Evolutionary conservation across 1,284 basidiomycete genomes (phyloP).

Genomic region (Sphaerobolus stellatus): DNA sequence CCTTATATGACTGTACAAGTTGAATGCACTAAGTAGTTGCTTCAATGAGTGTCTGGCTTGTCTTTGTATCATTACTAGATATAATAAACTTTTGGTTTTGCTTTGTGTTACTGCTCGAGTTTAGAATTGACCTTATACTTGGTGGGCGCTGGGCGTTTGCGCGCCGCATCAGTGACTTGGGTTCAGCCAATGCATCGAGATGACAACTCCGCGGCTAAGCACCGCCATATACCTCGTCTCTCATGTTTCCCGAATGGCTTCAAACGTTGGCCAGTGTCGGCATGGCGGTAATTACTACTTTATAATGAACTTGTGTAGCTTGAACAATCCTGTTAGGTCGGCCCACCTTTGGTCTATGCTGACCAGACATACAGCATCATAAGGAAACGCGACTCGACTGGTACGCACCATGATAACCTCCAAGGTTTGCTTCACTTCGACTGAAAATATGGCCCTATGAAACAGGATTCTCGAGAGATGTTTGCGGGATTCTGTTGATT

Average conservation of each 20-base stretch:
- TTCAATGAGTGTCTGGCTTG: no score
- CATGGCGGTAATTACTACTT: constrained; percentile 48
- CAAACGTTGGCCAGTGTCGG: constrained; percentile 59
- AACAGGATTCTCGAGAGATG: constrained; percentile 76
- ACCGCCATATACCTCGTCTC: background rate
- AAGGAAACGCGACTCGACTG: constrained; percentile 6
- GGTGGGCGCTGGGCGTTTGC: no score
- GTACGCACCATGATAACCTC: background rate
- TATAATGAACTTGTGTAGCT: background rate
- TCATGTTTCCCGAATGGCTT: constrained; percentile 47
- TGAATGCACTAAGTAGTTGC: no score
- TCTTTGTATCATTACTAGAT: no score
- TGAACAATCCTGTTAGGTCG: constrained; percentile 33
- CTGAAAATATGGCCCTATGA: background rate
- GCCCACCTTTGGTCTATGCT: constrained; percentile 74
- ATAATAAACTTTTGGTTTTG: no score
- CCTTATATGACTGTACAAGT: background rate
- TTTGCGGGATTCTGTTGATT: constrained; percentile 77
- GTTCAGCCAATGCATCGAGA: no score
- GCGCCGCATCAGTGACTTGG: no score
- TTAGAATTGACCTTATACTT: no score
- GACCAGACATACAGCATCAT: constrained; percentile 77
- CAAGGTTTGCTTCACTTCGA: constrained; percentile 8
- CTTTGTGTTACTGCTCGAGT: no score
- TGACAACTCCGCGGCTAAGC: background rate